Percentiles rank a stretch among this genome's conserved stretches.
Conservation (phyloP, 306 rosid genomes). For the Lathyrus sativus region DNA sequence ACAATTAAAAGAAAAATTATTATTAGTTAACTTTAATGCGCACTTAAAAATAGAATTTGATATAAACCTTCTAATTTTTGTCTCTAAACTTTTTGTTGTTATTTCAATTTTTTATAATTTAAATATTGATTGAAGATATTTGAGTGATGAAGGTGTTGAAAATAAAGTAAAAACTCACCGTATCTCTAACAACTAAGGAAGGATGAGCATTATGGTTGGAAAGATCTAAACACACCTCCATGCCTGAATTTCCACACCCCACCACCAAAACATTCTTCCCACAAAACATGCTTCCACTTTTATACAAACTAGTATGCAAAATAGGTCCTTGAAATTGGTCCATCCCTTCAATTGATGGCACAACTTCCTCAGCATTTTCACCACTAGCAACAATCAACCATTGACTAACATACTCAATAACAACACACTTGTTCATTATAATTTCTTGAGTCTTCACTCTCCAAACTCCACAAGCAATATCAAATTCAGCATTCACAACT, state of each 20-base stretch:
- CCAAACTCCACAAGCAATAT: conserved; percentile 51
- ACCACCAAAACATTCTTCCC: conserved; percentile 86
- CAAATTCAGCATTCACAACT: conserved; percentile 65
- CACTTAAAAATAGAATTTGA: no score
- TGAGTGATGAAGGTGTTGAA: not conserved
- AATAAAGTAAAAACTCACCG: conserved; percentile 56
- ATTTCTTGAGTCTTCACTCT: conserved; percentile 48
- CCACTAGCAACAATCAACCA: conserved; percentile 92
- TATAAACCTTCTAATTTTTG: no score
- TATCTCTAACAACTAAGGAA: conserved; percentile 72
- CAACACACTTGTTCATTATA: conserved; percentile 29
- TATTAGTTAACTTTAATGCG: no score
- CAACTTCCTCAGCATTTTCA: conserved; percentile 73
- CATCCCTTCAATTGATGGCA: conserved; percentile 72
- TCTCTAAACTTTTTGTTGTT: no score
- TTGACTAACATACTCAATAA: conserved; percentile 50
- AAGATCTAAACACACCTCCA: conserved; percentile 94
- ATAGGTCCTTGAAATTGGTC: conserved; percentile 60
- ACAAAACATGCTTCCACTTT: conserved; percentile 62
- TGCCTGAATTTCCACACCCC: conserved; percentile 97
- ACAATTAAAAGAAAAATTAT: not conserved
- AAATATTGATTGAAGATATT: not conserved
- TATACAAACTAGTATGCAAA: conserved; percentile 70
- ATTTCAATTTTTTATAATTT: no score
- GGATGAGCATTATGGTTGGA: conserved; percentile 80